Base-by-base conservation (phyloP, 441 rosid genomes). In the Iberis amara region DNA sequence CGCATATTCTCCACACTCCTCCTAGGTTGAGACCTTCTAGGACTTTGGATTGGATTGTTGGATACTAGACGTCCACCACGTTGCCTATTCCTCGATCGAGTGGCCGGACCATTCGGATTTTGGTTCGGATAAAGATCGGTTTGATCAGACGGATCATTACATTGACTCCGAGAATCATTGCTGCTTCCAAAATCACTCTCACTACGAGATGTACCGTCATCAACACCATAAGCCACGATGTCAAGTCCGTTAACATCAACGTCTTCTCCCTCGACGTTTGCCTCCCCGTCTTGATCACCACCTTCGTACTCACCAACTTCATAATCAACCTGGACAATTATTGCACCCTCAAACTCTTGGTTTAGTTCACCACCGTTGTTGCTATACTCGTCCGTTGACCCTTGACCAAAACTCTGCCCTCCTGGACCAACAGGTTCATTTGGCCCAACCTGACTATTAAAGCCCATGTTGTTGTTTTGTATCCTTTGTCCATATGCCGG, bases 181-280 rank as follows among this genome's bases (percentile, higher is more conserved):
- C 71, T 60, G 1, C 62, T 61, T 47, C 71, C 66, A 36, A 59
- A 66, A 4, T 52, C 55, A 59, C 60, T 65, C 39, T 52, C 70
- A n/a, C 65, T 65, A 52, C 49, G 6, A 15, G 65, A 31, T 11
- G 18, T 26, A 36, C 26, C 48, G 1, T 18, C 3, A 31, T n/a
- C 47, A 26, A 33, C 47, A 5, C 57, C 69, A 23, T n/a, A 41
- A 47, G 31, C 57, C 52, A 66, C 57, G 35, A 11, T 11, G 4
- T 65, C 64, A 65, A 45, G 39, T 4, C 12, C 11, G 15, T 23
- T 45, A 51, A 7, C 59, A 8, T 57, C 4, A 0, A 46, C 5
- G 0, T 52, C 39, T 42, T 60, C 31, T 5, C 15, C 52, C 4
- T 48, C 40, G 2, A 40, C 31, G 21, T 42, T 42, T 35, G 33